These are phyloP conservation scores for Stephania yunnanensis DNA, from an alignment of 164 flowering plant species.

Conservation along the genomic window DNA sequence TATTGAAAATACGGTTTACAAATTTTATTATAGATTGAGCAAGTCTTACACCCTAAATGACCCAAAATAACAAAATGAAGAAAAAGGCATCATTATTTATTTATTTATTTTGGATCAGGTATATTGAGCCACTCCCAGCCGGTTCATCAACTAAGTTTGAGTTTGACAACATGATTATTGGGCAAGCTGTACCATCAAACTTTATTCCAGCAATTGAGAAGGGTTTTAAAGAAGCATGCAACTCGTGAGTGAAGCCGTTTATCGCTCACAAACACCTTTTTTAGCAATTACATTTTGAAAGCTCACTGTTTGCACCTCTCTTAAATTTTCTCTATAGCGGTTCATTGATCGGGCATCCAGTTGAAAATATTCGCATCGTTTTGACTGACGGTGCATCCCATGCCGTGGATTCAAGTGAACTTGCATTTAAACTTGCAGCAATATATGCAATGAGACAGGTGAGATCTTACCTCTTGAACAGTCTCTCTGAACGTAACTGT, in stretches of 20 bases:
- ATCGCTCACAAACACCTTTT: background rate
- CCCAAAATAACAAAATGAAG: no score
- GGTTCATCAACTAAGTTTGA: slow-evolving; percentile 85
- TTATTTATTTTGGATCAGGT: slow-evolving; percentile 36
- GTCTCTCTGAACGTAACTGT: background rate
- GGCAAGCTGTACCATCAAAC: slow-evolving; percentile 86
- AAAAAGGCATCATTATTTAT: background rate
- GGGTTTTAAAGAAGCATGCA: slow-evolving; percentile 94
- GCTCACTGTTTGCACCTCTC: no score
- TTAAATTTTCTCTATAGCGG: slow-evolving; percentile 48
- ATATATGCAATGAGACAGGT: slow-evolving; percentile 99
- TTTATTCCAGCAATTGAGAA: slow-evolving; percentile 97
- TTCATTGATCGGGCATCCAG: slow-evolving; percentile 92
- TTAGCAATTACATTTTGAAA: no score
- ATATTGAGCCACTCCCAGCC: slow-evolving; percentile 78
- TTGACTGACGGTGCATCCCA: slow-evolving; percentile 96
- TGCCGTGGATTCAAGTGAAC: slow-evolving; percentile 99
- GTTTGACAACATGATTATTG: slow-evolving; percentile 88
- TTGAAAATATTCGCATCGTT: slow-evolving; percentile 73
- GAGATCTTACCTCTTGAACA: slow-evolving; percentile 5
- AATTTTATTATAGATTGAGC: no score
- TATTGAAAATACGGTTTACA: background rate
- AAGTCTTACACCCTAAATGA: no score
- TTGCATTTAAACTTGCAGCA: slow-evolving; percentile 91
- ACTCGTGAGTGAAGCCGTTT: slow-evolving; percentile 60